Percentiles rank a stretch among this genome's conserved stretches.
These are phyloP conservation scores for Albatrellus ellisii DNA, from an alignment of 768 basidiomycete species.

Conservation along the genomic window DNA sequence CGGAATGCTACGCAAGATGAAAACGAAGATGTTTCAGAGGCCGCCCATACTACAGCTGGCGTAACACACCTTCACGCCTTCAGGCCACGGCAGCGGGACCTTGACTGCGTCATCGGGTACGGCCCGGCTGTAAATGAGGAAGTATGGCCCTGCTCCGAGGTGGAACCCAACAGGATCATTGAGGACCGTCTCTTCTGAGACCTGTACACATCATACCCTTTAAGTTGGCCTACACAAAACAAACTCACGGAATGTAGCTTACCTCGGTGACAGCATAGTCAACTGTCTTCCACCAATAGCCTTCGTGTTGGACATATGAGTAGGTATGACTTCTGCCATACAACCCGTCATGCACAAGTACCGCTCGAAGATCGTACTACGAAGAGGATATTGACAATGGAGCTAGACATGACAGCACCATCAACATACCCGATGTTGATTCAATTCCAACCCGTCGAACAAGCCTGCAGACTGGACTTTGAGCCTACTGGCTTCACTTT, in stretches of 20 bases:
- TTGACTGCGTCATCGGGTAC: constrained; percentile 17
- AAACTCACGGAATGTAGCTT: constrained; percentile 1
- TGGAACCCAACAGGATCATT: constrained; percentile 62
- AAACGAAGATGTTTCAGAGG: too few species aligned
- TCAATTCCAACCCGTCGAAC: constrained; percentile 54
- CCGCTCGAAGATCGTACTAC: constrained; percentile 75
- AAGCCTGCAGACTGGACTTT: constrained; percentile 30
- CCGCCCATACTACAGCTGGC: too few species aligned
- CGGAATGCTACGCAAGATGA: constrained; percentile 20
- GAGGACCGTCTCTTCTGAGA: constrained; percentile 54
- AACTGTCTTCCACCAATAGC: constrained; percentile 71
- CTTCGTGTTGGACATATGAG: constrained; percentile 60
- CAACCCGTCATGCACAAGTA: constrained; percentile 66
- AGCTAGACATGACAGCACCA: neutral
- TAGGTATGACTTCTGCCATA: constrained; percentile 69
- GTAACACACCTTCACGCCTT: constrained; percentile 18
- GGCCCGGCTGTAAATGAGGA: constrained; percentile 52
- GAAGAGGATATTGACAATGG: neutral
- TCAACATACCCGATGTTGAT: constrained; percentile 38
- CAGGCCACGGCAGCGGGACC: constrained; percentile 19
- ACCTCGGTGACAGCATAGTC: constrained; percentile 62
- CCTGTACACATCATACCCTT: constrained; percentile 27
- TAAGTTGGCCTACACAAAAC: neutral
- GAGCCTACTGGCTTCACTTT: constrained; percentile 32
- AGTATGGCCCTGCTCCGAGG: constrained; percentile 63